Percentiles rank a stretch among this genome's conserved stretches.
phyloP scores from a whole-genome alignment of 805 yeast genomes.

The Saturnispora saitoi region DNA sequence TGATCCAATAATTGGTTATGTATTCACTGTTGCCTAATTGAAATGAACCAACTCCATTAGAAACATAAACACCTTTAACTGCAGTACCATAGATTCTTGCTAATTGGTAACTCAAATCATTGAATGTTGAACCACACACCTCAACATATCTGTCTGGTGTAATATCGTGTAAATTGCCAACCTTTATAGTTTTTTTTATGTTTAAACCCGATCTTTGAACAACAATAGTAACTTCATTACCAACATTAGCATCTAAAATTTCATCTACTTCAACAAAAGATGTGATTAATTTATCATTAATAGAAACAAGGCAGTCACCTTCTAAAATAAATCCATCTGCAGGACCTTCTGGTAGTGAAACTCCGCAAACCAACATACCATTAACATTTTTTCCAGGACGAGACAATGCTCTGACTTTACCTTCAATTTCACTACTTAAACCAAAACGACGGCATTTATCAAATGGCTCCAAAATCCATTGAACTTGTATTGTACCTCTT shows the following conservation, averaged over 20 bases:
- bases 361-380: slow-evolving; percentile 77
- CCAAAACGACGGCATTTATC: slow-evolving; percentile 90
- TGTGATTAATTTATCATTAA: slow-evolving; percentile 56
- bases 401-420: slow-evolving; percentile 43
- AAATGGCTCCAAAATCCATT: slow-evolving; percentile 78
- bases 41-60: slow-evolving; percentile 73
- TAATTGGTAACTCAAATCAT: slow-evolving; percentile 78
- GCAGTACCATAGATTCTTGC: slow-evolving; percentile 82
- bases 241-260: slow-evolving; percentile 66
- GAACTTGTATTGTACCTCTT: slow-evolving; percentile 88
- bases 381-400: slow-evolving; percentile 57
- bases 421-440: slow-evolving; percentile 64
- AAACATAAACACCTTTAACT: slow-evolving; percentile 73
- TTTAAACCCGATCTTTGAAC: slow-evolving; percentile 71
- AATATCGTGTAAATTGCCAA: slow-evolving; percentile 71
- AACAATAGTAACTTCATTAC: slow-evolving; percentile 42
- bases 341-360: slow-evolving; percentile 79
- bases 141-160: slow-evolving; percentile 77
- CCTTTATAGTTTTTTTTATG: slow-evolving; percentile 39
- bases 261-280: slow-evolving; percentile 75
- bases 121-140: slow-evolving; percentile 82
- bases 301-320: slow-evolving; percentile 75
- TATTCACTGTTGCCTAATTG: slow-evolving; percentile 41
- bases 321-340: slow-evolving; percentile 65
- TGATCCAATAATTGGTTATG: slow-evolving; percentile 70